Base-by-base conservation (phyloP, 2,329 filamentous ascomycete genomes). In the Colletotrichum lupini region DNA sequence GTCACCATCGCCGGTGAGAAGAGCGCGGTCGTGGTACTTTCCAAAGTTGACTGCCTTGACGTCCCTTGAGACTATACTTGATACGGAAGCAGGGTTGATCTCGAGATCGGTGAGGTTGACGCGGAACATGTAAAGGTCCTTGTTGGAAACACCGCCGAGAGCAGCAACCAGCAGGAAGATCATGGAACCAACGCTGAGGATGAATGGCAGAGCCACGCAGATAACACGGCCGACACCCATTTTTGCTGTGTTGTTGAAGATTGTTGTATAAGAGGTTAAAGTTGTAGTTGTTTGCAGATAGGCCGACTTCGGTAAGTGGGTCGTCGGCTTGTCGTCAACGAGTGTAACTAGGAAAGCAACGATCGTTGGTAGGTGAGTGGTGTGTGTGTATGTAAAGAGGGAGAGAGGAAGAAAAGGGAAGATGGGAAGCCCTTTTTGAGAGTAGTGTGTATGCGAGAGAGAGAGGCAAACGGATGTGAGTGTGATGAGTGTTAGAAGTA, bases 171-270 rank as follows among this genome's bases (percentile, higher is more conserved):
- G 83, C 76, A 92, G 83, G 77, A 93, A 93, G 78, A 97, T 85
- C 78, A 98, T 87, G 72, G 93, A 92, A 75, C 89, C 93, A 78
- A 97, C 85, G 24, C 94, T 96, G 79, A 98, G 89, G 76, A 90
- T 87, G 84, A 98, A 95, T 74, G 96, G 96, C 86, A 95, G 87
- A 84, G 94, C 90, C 84, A 98, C 97, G 85, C 95, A 98, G 82
- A 94, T 86, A 79, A 96, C 91, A 80, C 96, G 91, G 77, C 94
- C 95, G 80, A 90, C 87, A 85, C 92, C 83, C 87, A 89, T 89
- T 7, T 75, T 76, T 53, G n/a, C 56, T 81, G 81, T 68, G 73
- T 67, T 74, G 71, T 75, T 69, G 75, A 46, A 55, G 26, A 49
- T 9, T 19, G 46, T 28, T 60, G 32, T 49, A 16, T 19, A 35